Conservation (phyloP, 441 rosid species). For the Populus hybrid region DNA sequence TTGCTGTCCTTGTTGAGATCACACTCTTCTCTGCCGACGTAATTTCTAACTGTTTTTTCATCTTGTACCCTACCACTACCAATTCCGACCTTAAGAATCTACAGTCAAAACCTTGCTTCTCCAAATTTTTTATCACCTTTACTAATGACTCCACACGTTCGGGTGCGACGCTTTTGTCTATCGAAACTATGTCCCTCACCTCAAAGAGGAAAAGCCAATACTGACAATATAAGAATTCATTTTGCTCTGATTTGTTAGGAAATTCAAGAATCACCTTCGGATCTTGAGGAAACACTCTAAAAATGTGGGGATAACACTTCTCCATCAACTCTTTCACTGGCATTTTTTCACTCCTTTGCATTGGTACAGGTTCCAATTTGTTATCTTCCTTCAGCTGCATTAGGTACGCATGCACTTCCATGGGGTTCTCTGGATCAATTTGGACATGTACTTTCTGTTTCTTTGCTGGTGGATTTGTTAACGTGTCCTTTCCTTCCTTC, state of each 20-base stretch:
- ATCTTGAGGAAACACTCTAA: constrained; percentile 29
- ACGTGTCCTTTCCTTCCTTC: constrained; percentile 5
- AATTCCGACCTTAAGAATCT: constrained; percentile 31
- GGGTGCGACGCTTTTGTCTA: constrained; percentile 26
- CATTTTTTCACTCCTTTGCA: constrained; percentile 20
- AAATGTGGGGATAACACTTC: constrained; percentile 24
- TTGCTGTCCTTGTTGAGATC: constrained; percentile 17
- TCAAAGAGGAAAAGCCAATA: constrained; percentile 31
- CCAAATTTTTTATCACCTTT: constrained; percentile 22
- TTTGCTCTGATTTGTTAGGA: constrained; percentile 17
- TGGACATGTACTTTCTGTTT: constrained; percentile 19
- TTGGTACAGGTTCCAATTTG: constrained; percentile 27
- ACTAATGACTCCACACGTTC: constrained; percentile 23
- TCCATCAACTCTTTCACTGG: constrained; percentile 35
- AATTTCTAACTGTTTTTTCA: constrained; percentile 23
- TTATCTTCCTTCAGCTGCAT: constrained; percentile 29
- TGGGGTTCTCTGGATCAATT: constrained; percentile 27
- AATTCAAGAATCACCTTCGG: constrained; percentile 15
- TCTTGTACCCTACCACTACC: constrained; percentile 19
- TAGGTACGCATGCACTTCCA: constrained; percentile 31
- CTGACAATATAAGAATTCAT: constrained; percentile 20
- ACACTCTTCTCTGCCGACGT: constrained; percentile 17
- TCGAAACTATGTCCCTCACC: constrained; percentile 24
- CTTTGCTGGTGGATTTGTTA: constrained; percentile 17
- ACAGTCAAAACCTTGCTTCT: constrained; percentile 31